Base-by-base conservation (phyloP, 768 basidiomycete genomes). In the Mycena capillaripes region DNA sequence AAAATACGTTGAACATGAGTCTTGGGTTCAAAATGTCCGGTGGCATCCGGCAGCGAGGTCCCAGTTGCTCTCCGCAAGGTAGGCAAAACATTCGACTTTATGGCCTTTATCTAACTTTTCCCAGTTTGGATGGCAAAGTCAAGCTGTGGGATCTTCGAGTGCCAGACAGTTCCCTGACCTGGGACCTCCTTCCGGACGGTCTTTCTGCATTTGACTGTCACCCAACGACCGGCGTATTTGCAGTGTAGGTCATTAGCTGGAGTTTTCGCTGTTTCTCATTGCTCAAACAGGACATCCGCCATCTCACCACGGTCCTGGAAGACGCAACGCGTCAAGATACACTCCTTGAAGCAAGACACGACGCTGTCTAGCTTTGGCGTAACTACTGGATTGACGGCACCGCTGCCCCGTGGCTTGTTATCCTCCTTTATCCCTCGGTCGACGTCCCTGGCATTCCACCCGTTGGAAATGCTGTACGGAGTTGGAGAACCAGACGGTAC, bases 1-100 rank as follows among this genome's bases (percentile, higher is more conserved):
- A 59, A 89, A 89, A 2, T 97, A 94, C 78, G 83, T 87, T 46
- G 89, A 91, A 34, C 97, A 97, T 81, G 82, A 86, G 11, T 90
- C 94, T 12, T 98, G 97, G 96, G 90, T 99, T 9, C 95, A 96
- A 80, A 97, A 93, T 75, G 95, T 95, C 34, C 90, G 91, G 71
- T 93, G 95, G 87, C 94, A 97, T 81, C 90, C 94, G 2, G 89
- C 86, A 7, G 82, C 88, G 23, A 83, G 86, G 30, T 86, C 87
- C 7, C 94, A 96, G 74, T 88, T 98, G 76, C 81, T 98, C 11
- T 95, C 96, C 16, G 97, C 94, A 23, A 93, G 95, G 97, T 97
- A 75, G 19, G 96, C 92, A 25, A 92, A 93, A 96, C 96, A 73
- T 32, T 30, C 42, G 14, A 42, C 27, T 30, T 42, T 44, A 27